phyloP scores from a whole-genome alignment of 2,329 filamentous ascomycete species.

The Neopestalotiopsis sp. region DNA sequence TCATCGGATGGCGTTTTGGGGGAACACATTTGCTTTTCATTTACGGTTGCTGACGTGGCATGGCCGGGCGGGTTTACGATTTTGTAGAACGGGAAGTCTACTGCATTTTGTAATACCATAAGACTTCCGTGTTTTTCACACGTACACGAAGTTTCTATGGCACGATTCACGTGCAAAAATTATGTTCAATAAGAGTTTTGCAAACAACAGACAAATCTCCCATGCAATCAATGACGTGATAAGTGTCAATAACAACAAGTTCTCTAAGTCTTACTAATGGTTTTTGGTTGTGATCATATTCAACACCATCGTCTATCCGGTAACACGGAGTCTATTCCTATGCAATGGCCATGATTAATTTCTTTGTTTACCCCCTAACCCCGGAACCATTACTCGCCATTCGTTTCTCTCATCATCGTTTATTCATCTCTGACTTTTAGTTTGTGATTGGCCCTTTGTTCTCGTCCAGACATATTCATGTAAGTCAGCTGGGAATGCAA shows the following conservation, averaged over 20 bases:
- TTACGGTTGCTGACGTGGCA: conserved; percentile 4
- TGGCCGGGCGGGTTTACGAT: background rate
- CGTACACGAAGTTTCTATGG: background rate
- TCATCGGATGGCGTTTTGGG: conserved; percentile 15
- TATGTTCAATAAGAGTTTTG: too few relatives aligned
- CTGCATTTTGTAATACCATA: conserved; percentile 13
- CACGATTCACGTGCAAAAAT: background rate
- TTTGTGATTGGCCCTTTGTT: background rate
- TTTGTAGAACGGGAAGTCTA: conserved; percentile 1
- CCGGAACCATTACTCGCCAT: background rate
- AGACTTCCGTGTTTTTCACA: background rate
- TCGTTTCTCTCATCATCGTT: conserved; percentile 3
- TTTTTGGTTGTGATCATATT: background rate
- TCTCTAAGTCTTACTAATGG: too few relatives aligned
- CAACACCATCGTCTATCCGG: background rate
- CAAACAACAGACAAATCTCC: too few relatives aligned
- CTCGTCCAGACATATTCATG: background rate
- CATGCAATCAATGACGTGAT: too few relatives aligned
- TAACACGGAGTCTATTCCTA: background rate
- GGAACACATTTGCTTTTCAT: conserved; percentile 10
- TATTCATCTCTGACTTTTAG: background rate
- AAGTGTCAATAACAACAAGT: too few relatives aligned
- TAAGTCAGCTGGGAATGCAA: background rate
- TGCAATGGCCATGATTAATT: background rate
- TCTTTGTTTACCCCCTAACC: background rate